Percentiles rank a stretch among this genome's conserved stretches.
These are phyloP conservation scores for Aspergillus cejpii DNA, from an alignment of 2,329 filamentous ascomycete species.

Conservation along the genomic window DNA sequence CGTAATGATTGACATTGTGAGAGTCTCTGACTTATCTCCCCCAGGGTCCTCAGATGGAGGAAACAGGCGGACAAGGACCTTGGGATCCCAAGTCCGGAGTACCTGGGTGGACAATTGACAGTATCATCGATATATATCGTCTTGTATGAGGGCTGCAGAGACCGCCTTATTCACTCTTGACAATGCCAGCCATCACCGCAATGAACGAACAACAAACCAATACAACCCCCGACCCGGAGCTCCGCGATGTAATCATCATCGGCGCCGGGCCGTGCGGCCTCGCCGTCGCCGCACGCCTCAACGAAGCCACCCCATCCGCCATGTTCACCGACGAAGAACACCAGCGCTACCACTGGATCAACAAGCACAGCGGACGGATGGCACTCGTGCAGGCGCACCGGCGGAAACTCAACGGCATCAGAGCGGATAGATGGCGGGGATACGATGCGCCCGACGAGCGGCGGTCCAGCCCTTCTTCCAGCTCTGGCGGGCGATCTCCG, in stretches of 20 bases:
- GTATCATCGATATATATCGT: background rate
- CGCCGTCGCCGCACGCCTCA: conserved; percentile 63
- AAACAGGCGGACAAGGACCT: conserved; percentile 23
- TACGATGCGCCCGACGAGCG: background rate
- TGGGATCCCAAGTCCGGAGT: conserved; percentile 31
- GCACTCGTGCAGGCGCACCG: conserved; percentile 36
- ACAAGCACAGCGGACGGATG: conserved; percentile 56
- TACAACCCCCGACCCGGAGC: conserved; percentile 10
- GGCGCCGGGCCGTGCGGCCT: conserved; percentile 71
- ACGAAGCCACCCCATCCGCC: conserved; percentile 66
- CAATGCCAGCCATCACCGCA: background rate
- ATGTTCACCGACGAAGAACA: conserved; percentile 81
- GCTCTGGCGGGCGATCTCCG: background rate
- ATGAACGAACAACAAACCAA: background rate
- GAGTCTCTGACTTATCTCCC: conserved; percentile 1
- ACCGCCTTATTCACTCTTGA: too few relatives aligned
- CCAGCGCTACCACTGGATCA: conserved; percentile 71
- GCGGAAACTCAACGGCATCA: conserved; percentile 25
- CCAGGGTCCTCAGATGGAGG: conserved; percentile 25
- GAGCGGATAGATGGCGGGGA: conserved; percentile 23
- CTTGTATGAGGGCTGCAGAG: too few relatives aligned
- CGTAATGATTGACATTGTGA: background rate
- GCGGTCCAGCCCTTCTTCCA: background rate
- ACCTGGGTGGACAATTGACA: conserved; percentile 25
- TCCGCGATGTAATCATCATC: conserved; percentile 61